Conservation (phyloP, 2,329 filamentous ascomycete species). For the Ascosphaera apis region DNA sequence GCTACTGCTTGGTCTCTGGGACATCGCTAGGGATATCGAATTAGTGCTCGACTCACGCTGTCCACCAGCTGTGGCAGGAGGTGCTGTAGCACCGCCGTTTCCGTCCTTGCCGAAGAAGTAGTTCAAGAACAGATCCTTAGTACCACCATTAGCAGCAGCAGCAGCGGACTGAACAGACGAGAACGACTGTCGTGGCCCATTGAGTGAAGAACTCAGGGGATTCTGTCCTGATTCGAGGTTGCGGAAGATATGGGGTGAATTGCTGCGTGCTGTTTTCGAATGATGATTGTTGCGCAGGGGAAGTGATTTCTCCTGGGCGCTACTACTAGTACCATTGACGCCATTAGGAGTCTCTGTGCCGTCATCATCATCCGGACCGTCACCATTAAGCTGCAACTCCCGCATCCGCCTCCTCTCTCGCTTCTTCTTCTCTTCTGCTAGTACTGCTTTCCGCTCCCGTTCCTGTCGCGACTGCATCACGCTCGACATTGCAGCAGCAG, state of each 20-base stretch:
- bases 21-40: no score
- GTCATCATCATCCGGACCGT: slow-evolving; percentile 45
- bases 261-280: slow-evolving; percentile 44
- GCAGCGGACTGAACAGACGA: slow-evolving; percentile 40
- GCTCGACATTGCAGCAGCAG: slow-evolving; percentile 89
- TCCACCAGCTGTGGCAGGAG: slow-evolving; percentile 20
- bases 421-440: slow-evolving; percentile 67
- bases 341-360: slow-evolving; percentile 45
- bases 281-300: slow-evolving; percentile 38
- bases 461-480: slow-evolving; percentile 92
- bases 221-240: slow-evolving; percentile 35
- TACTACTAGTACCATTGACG: slow-evolving; percentile 39
- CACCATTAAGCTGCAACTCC: no score
- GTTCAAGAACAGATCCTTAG: slow-evolving; percentile 81
- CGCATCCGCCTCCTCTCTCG: slow-evolving; percentile 64
- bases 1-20: no score
- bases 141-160: slow-evolving; percentile 34
- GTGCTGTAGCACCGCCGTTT: slow-evolving; percentile 25
- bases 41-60: no score
- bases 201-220: slow-evolving; percentile 41
- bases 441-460: slow-evolving; percentile 57
- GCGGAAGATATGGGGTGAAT: slow-evolving; percentile 54
- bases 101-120: slow-evolving; percentile 98
- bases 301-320: slow-evolving; percentile 19
- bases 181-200: slow-evolving; percentile 31